A percentile compares a stretch with the other conserved stretches of the same genome.
phyloP scores from a whole-genome alignment of 163 green algal species.

The Prototheca wickerhamii region DNA sequence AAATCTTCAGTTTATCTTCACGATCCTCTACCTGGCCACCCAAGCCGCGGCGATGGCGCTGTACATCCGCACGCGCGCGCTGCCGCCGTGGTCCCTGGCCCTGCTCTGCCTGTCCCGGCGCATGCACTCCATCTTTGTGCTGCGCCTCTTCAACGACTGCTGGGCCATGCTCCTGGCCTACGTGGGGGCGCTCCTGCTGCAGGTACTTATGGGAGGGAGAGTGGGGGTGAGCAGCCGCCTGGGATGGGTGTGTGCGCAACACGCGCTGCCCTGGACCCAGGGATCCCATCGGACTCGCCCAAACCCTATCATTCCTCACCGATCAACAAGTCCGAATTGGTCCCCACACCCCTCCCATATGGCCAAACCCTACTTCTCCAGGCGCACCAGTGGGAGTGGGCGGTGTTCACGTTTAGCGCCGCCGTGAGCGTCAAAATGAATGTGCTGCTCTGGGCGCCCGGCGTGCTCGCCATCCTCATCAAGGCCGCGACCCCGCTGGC shows the following conservation, averaged over 20 bases:
- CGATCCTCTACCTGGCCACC: conserved; percentile 60
- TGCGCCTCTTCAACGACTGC: conserved; percentile 89
- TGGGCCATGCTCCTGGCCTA: conserved; percentile 63
- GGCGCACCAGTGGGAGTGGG: conserved; percentile 1
- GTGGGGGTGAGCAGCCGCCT: background rate
- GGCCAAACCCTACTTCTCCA: background rate
- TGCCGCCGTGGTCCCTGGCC: conserved; percentile 60
- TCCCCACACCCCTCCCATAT: background rate
- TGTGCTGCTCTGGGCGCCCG: conserved; percentile 69
- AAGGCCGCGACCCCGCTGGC: conserved; percentile 27
- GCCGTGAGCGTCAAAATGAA: conserved; percentile 89
- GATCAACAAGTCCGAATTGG: background rate
- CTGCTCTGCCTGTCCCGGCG: conserved; percentile 72
- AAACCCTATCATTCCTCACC: background rate
- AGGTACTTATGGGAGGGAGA: conserved; percentile 2
- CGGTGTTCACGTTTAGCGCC: conserved; percentile 48
- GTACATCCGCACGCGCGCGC: conserved; percentile 38
- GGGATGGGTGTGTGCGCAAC: background rate
- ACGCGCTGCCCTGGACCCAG: background rate
- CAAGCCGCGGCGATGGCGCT: conserved; percentile 50
- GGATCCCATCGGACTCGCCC: no score
- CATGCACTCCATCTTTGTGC: conserved; percentile 79
- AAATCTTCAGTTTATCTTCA: conserved; percentile 41
- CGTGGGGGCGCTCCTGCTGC: conserved; percentile 38
- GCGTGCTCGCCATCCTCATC: conserved; percentile 60